A percentile compares a stretch with the other conserved stretches of the same genome.
Evolutionary conservation across 192 early-diverging fungal genomes (phyloP).

Genomic region (Backusella australiensis): DNA sequence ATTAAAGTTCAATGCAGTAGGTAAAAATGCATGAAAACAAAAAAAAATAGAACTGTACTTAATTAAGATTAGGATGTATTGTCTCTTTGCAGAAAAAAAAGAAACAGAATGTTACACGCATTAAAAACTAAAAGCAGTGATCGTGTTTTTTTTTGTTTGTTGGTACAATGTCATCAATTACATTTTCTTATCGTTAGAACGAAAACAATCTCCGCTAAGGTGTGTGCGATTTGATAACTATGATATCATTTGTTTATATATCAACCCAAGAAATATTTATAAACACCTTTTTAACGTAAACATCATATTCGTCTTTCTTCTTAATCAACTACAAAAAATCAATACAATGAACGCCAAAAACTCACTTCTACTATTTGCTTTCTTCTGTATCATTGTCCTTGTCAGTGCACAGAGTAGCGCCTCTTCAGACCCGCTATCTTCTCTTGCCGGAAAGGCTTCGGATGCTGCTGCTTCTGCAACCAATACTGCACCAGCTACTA

Average conservation of each 20-base stretch:
- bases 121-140: neutral
- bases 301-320: neutral
- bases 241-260: conserved; percentile 2
- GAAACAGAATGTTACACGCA: neutral
- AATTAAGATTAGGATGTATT: neutral
- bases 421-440: neutral
- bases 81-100: neutral
- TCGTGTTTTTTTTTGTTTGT: neutral
- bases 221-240: neutral
- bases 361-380: neutral
- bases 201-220: neutral
- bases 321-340: neutral
- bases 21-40: neutral
- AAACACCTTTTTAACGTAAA: neutral
- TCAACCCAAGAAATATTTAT: neutral
- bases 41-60: neutral
- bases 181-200: neutral
- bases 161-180: neutral
- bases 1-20: neutral
- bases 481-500: neutral
- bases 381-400: conserved; percentile 3
- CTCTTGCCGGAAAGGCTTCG: conserved; percentile 7
- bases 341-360: conserved; percentile 16
- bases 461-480: neutral
- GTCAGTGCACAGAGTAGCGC: neutral